phyloP scores from a whole-genome alignment of 352 stramenopile genomes.

The Phytophthora ohioensis region DNA sequence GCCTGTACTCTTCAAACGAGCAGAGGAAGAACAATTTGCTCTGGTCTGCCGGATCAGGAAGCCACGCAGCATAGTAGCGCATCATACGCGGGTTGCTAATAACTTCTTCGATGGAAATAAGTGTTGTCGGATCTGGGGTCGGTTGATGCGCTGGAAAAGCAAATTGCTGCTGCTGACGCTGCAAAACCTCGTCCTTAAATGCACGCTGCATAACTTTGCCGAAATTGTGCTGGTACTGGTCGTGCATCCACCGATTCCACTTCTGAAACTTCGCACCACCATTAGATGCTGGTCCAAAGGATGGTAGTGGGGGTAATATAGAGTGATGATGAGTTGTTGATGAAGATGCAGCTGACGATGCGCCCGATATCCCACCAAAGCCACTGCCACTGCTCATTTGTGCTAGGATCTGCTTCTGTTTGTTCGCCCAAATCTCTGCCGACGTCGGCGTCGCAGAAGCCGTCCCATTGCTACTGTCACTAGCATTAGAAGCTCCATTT shows the following conservation, averaged over 20 bases:
- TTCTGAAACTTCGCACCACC: conserved; percentile 84
- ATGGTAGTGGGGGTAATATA: conserved; percentile 36
- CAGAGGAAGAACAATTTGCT: conserved; percentile 88
- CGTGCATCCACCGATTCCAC: conserved; percentile 83
- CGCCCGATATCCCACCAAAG: conserved; percentile 16
- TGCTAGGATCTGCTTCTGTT: conserved; percentile 76
- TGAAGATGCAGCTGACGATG: conserved; percentile 31
- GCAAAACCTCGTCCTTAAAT: conserved; percentile 68
- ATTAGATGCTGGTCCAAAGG: conserved; percentile 40
- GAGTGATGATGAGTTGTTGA: conserved; percentile 36
- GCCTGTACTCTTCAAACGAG: conserved; percentile 79
- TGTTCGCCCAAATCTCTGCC: conserved; percentile 73
- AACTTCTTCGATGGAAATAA: conserved; percentile 83
- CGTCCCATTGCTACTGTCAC: conserved; percentile 16
- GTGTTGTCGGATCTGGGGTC: conserved; percentile 48
- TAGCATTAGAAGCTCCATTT: conserved; percentile 23
- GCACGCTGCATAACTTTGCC: conserved; percentile 71
- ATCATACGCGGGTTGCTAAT: conserved; percentile 85
- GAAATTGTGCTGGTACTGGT: conserved; percentile 80
- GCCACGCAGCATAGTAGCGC: conserved; percentile 79
- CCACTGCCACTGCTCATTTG: conserved; percentile 52
- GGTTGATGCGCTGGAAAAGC: conserved; percentile 42
- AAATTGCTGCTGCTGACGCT: conserved; percentile 41
- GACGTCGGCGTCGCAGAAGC: conserved; percentile 51
- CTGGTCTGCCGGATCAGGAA: conserved; percentile 59